These are phyloP conservation scores for Hemerocallis citrina DNA, from an alignment of 106 monocot species.

Conservation along the genomic window DNA sequence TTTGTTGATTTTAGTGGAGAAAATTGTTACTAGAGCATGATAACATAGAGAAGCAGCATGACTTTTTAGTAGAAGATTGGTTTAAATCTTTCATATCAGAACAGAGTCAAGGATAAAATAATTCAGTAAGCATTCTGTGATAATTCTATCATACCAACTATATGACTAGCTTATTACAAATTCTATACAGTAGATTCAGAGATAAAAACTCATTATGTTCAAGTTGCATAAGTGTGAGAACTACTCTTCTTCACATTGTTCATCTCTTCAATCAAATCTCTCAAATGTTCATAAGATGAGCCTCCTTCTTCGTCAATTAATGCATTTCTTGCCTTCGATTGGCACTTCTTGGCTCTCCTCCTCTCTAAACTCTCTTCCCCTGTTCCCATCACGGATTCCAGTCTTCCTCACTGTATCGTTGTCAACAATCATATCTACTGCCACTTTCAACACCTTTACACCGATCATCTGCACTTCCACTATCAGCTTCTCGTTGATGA, in stretches of 20 bases:
- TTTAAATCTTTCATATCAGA: too few species aligned
- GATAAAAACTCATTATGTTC: too few species aligned
- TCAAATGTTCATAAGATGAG: not conserved
- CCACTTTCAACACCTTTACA: slow-evolving; percentile 11
- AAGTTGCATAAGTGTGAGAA: too few species aligned
- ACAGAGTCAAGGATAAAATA: too few species aligned
- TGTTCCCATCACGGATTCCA: not conserved
- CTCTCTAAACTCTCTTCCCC: slow-evolving; percentile 1
- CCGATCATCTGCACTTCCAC: slow-evolving; percentile 11
- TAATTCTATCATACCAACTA: too few species aligned
- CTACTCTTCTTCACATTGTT: not conserved
- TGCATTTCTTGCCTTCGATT: not conserved
- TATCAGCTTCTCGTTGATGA: slow-evolving; percentile 10
- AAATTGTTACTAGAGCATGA: too few species aligned
- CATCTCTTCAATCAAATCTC: not conserved
- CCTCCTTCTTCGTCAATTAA: slow-evolving; percentile 8
- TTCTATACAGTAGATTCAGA: too few species aligned
- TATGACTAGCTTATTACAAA: too few species aligned
- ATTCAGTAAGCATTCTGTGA: too few species aligned
- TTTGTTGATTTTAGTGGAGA: too few species aligned
- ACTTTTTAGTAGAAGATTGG: too few species aligned
- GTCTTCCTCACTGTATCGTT: not conserved
- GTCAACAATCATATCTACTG: not conserved
- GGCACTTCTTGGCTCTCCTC: slow-evolving; percentile 5
- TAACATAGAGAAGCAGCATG: too few species aligned